Percentiles rank a stretch among this genome's conserved stretches.
These are phyloP conservation scores for Rhipidocladum racemiflorum DNA, from an alignment of 176 grass and related monocot species.

Conservation along the genomic window DNA sequence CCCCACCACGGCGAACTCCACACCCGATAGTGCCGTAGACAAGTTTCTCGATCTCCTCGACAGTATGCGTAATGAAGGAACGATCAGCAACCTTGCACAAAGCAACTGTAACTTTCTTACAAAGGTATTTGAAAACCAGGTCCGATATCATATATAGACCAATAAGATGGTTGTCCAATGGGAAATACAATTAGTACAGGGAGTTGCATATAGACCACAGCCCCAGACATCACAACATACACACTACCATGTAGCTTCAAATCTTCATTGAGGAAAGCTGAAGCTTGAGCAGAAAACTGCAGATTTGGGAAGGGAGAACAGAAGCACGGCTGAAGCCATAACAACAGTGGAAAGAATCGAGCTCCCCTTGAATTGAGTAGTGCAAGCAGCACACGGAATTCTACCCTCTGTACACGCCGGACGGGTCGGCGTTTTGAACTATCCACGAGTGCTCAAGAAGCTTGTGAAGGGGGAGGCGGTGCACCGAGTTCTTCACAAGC, in stretches of 20 bases:
- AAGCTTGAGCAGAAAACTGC: slow-evolving; percentile 9
- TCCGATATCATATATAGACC: slow-evolving; percentile 7
- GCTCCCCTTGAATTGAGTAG: background rate
- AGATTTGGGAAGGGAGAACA: background rate
- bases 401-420: slow-evolving; percentile 65
- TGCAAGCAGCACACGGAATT: no score
- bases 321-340: background rate
- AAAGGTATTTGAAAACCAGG: background rate
- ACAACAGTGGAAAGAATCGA: slow-evolving; percentile 8
- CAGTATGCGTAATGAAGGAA: no score
- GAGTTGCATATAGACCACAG: background rate
- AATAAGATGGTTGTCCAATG: background rate
- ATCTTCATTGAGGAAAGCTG: slow-evolving; percentile 11
- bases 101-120: background rate
- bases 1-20: no score
- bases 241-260: background rate
- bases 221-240: background rate
- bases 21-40: no score
- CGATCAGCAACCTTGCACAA: no score
- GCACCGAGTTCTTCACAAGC: slow-evolving; percentile 68
- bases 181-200: slow-evolving; percentile 22
- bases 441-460: slow-evolving; percentile 94
- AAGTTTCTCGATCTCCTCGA: no score
- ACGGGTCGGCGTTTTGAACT: slow-evolving; percentile 81
- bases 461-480: slow-evolving; percentile 69